These are phyloP conservation scores for Geosmithia putterillii DNA, from an alignment of 2,329 filamentous ascomycete genomes.

Conservation along the genomic window DNA sequence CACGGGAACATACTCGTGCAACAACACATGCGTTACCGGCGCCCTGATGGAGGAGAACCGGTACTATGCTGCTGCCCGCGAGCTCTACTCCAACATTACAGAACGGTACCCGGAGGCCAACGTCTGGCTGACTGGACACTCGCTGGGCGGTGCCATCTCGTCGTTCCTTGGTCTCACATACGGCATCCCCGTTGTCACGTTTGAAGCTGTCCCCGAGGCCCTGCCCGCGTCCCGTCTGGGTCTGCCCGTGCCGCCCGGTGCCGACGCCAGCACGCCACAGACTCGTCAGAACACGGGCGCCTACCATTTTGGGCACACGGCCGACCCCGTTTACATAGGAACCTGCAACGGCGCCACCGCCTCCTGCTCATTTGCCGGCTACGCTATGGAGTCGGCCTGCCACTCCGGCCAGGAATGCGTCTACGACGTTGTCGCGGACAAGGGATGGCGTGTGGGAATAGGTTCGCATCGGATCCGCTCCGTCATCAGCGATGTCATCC, in stretches of 20 bases:
- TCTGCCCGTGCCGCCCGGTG: conserved; percentile 71
- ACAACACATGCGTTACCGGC: conserved; percentile 74
- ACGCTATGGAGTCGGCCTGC: conserved; percentile 87
- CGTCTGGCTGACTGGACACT: conserved; percentile 87
- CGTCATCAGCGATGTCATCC: conserved; percentile 79
- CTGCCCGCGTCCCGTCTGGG: conserved; percentile 75
- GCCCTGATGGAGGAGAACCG: conserved; percentile 71
- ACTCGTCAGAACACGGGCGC: conserved; percentile 60
- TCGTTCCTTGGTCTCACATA: conserved; percentile 87
- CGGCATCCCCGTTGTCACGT: conserved; percentile 80
- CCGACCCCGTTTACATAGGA: conserved; percentile 89
- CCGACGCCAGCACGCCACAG: conserved; percentile 60
- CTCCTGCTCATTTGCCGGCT: conserved; percentile 81
- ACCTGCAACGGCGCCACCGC: conserved; percentile 85
- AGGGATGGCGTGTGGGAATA: conserved; percentile 84
- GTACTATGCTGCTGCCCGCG: conserved; percentile 81
- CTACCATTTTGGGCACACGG: conserved; percentile 90
- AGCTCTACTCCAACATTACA: conserved; percentile 88
- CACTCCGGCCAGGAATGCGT: conserved; percentile 80
- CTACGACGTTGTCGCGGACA: conserved; percentile 85
- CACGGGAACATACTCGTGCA: conserved; percentile 76
- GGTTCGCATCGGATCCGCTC: conserved; percentile 82
- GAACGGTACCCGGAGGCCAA: conserved; percentile 74
- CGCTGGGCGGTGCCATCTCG: conserved; percentile 77
- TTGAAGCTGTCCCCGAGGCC: conserved; percentile 86